These are phyloP conservation scores for Fragaria iinumae DNA, from an alignment of 306 rosid species.

Conservation along the genomic window DNA sequence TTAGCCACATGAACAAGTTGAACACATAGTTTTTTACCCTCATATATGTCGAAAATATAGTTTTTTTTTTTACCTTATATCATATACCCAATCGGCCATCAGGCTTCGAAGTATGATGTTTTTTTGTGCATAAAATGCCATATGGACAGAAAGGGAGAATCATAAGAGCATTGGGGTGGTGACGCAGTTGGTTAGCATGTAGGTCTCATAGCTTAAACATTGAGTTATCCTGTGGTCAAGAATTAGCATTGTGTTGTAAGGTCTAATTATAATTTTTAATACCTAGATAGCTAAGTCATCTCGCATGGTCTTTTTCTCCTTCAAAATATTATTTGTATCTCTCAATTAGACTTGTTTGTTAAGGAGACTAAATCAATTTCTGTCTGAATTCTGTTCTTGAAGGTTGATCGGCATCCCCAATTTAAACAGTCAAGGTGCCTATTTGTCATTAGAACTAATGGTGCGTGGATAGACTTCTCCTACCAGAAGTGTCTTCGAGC, in stretches of 20 bases:
- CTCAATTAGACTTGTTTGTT: neutral
- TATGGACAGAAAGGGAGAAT: neutral
- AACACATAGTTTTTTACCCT: neutral
- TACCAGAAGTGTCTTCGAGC: conserved; percentile 82
- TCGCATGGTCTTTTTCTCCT: too few relatives aligned
- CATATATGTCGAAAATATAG: too few relatives aligned
- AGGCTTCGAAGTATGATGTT: too few relatives aligned
- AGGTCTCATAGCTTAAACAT: conserved; percentile 9
- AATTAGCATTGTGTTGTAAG: neutral
- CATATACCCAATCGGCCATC: neutral
- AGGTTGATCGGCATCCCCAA: conserved; percentile 94
- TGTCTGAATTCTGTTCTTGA: conserved; percentile 35
- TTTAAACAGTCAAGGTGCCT: conserved; percentile 72
- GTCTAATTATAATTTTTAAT: too few relatives aligned
- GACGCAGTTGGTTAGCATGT: conserved; percentile 20
- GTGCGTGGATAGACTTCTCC: conserved; percentile 87
- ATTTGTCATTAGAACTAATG: conserved; percentile 83
- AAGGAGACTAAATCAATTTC: neutral
- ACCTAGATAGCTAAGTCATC: too few relatives aligned
- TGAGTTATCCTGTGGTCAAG: conserved; percentile 19
- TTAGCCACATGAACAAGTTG: neutral
- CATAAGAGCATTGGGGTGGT: neutral
- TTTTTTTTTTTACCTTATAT: too few relatives aligned
- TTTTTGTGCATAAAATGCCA: neutral
- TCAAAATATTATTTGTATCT: neutral